phyloP scores from a whole-genome alignment of 305 asterid species.

The Solanum hybrid region DNA sequence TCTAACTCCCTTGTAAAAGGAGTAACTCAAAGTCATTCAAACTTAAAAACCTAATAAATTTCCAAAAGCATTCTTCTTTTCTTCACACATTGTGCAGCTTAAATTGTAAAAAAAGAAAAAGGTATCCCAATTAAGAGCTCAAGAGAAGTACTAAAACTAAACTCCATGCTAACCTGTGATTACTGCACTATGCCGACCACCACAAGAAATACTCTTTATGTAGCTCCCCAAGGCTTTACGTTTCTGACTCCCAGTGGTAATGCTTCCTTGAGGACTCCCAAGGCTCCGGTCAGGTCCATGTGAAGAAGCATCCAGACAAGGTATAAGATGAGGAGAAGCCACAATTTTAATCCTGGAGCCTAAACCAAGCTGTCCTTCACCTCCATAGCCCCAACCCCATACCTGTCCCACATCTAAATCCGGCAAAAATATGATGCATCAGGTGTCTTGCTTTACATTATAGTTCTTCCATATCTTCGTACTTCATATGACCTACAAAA shows the following conservation, averaged over 20 bases:
- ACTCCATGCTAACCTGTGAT: conserved; percentile 43
- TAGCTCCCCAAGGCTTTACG: conserved; percentile 65
- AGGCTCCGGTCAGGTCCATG: conserved; percentile 36
- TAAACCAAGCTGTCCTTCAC: conserved; percentile 95
- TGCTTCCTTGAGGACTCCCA: conserved; percentile 44
- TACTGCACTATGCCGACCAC: conserved; percentile 95
- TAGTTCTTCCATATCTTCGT: conserved; percentile 41
- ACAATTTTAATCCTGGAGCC: conserved; percentile 88
- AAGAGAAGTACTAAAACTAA: neutral
- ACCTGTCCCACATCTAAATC: conserved; percentile 72
- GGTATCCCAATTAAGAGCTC: neutral
- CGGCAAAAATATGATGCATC: conserved; percentile 52
- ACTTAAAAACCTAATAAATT: neutral
- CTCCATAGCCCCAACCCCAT: conserved; percentile 99
- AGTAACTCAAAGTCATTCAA: neutral
- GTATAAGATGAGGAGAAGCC: conserved; percentile 90
- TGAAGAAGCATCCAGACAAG: conserved; percentile 65
- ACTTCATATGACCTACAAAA: conserved; percentile 57
- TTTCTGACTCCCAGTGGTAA: conserved; percentile 44
- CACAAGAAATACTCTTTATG: conserved; percentile 86
- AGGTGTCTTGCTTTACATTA: conserved; percentile 49
- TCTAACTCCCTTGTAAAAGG: neutral
- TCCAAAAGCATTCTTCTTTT: neutral
- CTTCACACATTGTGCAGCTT: neutral
- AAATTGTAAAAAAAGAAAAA: neutral